These are phyloP conservation scores for Acanthamoeba royreba DNA, from an alignment of 208 protist species.

Conservation along the genomic window DNA sequence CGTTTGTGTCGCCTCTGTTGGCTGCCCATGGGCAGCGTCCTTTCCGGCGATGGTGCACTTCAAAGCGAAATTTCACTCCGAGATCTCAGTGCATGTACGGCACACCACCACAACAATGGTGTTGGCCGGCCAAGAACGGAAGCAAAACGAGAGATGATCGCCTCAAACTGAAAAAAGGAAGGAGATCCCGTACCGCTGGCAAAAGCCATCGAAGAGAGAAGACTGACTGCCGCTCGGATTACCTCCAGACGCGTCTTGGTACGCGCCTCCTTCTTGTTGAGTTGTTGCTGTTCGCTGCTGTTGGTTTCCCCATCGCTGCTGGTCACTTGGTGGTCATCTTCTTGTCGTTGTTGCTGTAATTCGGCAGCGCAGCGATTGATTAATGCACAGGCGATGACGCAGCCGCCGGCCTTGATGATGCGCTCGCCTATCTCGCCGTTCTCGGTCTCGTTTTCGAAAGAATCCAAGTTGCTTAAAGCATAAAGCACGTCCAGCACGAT, in stretches of 20 bases:
- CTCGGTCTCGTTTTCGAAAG: constrained; percentile 38
- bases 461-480: constrained; percentile 17
- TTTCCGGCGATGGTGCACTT: no score
- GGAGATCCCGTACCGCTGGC: not conserved
- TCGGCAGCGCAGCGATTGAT: not conserved
- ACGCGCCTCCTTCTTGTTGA: not conserved
- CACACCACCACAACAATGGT: no score
- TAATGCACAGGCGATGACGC: constrained; percentile 19
- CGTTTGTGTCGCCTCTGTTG: no score
- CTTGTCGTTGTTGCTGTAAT: not conserved
- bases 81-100: no score
- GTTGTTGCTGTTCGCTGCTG: not conserved
- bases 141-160: no score
- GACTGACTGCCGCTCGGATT: not conserved
- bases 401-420: constrained; percentile 33
- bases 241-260: not conserved
- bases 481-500: constrained; percentile 46
- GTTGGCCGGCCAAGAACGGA: no score
- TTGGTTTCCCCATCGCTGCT: not conserved
- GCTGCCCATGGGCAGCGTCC: no score
- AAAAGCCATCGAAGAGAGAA: constrained; percentile 29
- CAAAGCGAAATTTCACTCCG: no score
- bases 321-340: no score
- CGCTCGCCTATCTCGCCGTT: constrained; percentile 11
- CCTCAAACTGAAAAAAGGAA: not conserved